These are phyloP conservation scores for Nemania sp. DNA, from an alignment of 2,329 filamentous ascomycete genomes.

Conservation along the genomic window DNA sequence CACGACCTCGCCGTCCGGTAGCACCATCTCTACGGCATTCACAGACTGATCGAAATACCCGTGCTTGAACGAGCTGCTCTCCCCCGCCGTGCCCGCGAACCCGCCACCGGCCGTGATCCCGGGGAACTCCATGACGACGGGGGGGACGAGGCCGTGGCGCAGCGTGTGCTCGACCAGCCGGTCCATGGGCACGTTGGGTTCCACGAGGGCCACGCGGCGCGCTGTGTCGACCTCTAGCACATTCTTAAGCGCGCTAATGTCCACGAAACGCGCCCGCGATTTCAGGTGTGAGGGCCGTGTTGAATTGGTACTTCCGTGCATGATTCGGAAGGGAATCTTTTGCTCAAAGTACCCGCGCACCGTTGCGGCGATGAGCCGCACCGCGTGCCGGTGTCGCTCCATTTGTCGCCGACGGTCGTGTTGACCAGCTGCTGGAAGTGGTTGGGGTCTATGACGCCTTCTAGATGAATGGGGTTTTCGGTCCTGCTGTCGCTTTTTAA, in stretches of 20 bases:
- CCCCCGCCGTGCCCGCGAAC: conserved; percentile 77
- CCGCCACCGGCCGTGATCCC: conserved; percentile 80
- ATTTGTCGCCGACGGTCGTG: too few species aligned
- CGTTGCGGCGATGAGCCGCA: conserved; percentile 60
- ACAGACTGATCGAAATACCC: conserved; percentile 78
- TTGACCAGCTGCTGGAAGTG: not conserved
- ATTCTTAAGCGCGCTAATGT: conserved; percentile 73
- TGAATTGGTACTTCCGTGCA: conserved; percentile 81
- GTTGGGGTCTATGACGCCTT: not conserved
- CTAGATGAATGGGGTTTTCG: not conserved
- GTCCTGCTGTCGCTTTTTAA: not conserved
- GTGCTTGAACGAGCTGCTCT: conserved; percentile 76
- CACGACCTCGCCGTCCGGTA: conserved; percentile 74
- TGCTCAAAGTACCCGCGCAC: conserved; percentile 62
- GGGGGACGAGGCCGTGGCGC: conserved; percentile 73
- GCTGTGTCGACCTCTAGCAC: conserved; percentile 72
- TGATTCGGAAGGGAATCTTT: conserved; percentile 75
- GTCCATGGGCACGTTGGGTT: conserved; percentile 83
- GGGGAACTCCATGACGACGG: conserved; percentile 81
- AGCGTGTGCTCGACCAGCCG: conserved; percentile 74
- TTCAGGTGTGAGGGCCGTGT: conserved; percentile 67
- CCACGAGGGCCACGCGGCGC: conserved; percentile 71
- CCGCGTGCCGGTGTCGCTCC: conserved; percentile 64
- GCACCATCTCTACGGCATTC: conserved; percentile 74
- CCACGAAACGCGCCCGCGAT: conserved; percentile 61